A percentile compares a stretch with the other conserved stretches of the same genome.
phyloP scores from a whole-genome alignment of 306 rosid species.

The Ormosia emarginata region DNA sequence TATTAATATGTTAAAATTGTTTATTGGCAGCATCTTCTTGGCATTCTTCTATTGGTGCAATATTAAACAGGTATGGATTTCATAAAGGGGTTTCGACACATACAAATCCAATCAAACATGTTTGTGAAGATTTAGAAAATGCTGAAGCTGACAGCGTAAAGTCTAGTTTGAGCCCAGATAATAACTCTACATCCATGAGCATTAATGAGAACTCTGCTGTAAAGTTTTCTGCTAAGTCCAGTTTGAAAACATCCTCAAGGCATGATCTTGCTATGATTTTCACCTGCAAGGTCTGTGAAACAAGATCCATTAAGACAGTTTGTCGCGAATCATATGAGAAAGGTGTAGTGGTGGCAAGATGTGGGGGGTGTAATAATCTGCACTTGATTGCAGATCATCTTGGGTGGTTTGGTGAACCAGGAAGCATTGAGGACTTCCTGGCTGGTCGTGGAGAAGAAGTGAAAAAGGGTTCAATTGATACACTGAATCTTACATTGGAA shows the following conservation, averaged over 20 bases:
- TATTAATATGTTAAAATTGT: background rate
- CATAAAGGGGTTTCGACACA: constrained; percentile 28
- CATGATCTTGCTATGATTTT: constrained; percentile 91
- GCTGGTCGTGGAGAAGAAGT: constrained; percentile 90
- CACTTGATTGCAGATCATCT: constrained; percentile 87
- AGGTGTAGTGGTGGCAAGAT: constrained; percentile 85
- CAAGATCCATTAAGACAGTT: constrained; percentile 74
- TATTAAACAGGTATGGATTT: constrained; percentile 35
- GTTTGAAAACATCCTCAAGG: constrained; percentile 69
- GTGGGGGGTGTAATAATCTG: constrained; percentile 75
- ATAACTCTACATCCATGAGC: constrained; percentile 24
- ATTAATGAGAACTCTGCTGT: constrained; percentile 20
- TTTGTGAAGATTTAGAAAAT: constrained; percentile 34
- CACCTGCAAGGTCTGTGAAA: constrained; percentile 92
- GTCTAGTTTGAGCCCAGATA: constrained; percentile 9
- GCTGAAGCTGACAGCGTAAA: constrained; percentile 23
- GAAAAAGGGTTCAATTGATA: constrained; percentile 58
- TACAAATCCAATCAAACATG: constrained; percentile 34
- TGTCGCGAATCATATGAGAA: constrained; percentile 81
- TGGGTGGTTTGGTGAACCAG: constrained; percentile 85
- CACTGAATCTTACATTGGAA: constrained; percentile 69
- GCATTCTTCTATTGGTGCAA: constrained; percentile 36
- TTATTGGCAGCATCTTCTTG: constrained; percentile 51
- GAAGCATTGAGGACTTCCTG: constrained; percentile 69
- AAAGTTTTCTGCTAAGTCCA: constrained; percentile 45